phyloP scores from a whole-genome alignment of 805 yeast genomes.

The Hanseniaspora hatyaiensis region DNA sequence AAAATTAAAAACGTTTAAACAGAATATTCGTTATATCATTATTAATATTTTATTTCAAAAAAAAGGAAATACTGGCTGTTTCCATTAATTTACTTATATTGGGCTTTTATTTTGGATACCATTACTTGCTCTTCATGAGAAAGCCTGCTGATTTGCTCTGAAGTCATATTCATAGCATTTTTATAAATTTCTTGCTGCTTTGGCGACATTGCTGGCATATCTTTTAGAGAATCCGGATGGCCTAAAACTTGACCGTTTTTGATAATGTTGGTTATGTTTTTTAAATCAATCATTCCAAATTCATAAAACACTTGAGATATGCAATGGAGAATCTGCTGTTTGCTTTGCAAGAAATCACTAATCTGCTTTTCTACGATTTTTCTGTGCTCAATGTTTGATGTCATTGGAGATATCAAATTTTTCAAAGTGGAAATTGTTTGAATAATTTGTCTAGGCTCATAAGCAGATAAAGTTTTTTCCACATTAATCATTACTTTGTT shows the following conservation, averaged over 20 bases:
- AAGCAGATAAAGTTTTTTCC: constrained; percentile 33
- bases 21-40: no score
- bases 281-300: constrained; percentile 51
- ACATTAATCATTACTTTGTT: constrained; percentile 53
- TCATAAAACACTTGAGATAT: constrained; percentile 63
- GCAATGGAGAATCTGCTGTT: constrained; percentile 48
- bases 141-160: constrained; percentile 3
- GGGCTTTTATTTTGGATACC: constrained; percentile 2
- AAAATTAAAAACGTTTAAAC: no score
- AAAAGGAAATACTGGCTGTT: no score
- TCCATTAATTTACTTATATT: constrained; percentile 2
- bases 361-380: constrained; percentile 33
- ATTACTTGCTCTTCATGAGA: constrained; percentile 7
- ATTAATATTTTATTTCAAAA: no score
- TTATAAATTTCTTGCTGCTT: constrained; percentile 2
- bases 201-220: no score
- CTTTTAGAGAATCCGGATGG: no score
- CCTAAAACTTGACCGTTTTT: constrained; percentile 4
- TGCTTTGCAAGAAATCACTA: constrained; percentile 42
- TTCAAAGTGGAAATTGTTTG: constrained; percentile 60
- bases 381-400: constrained; percentile 11
- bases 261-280: constrained; percentile 8
- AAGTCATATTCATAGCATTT: neutral
- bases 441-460: constrained; percentile 57
- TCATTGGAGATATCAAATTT: constrained; percentile 31